These are phyloP conservation scores for Butyriboletus regius DNA, from an alignment of 1,284 basidiomycete species.

Conservation along the genomic window DNA sequence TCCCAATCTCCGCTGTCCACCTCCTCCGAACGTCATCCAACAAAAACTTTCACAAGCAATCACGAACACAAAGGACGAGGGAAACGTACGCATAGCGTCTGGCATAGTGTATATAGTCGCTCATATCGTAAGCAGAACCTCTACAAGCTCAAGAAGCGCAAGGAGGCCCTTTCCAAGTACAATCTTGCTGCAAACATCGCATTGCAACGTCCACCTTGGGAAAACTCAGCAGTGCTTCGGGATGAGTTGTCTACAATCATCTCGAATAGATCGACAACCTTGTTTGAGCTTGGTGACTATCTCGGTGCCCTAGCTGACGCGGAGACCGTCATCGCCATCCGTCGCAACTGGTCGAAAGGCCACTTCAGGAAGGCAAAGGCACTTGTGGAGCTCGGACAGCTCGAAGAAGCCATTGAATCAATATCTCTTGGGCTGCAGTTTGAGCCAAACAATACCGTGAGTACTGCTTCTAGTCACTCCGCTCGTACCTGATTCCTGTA, in stretches of 20 bases:
- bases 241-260: constrained; percentile 86
- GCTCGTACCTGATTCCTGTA: constrained; percentile 6
- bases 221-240: constrained; percentile 70
- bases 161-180: constrained; percentile 77
- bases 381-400: constrained; percentile 64
- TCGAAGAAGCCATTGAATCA: constrained; percentile 76
- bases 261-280: constrained; percentile 87
- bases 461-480: neutral
- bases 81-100: constrained; percentile 56
- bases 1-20: constrained; percentile 70
- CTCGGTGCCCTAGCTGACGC: constrained; percentile 84
- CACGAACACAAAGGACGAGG: constrained; percentile 77
- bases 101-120: constrained; percentile 1
- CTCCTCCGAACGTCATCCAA: constrained; percentile 70
- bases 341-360: constrained; percentile 88
- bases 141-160: constrained; percentile 70
- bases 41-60: constrained; percentile 70
- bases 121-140: constrained; percentile 44
- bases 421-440: constrained; percentile 79
- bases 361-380: constrained; percentile 91
- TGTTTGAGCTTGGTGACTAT: constrained; percentile 69
- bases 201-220: constrained; percentile 82
- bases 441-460: constrained; percentile 75
- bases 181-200: constrained; percentile 78
- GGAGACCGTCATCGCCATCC: constrained; percentile 79